Base-by-base conservation (phyloP, 306 rosid genomes). In the Pachyrhizus erosus region DNA sequence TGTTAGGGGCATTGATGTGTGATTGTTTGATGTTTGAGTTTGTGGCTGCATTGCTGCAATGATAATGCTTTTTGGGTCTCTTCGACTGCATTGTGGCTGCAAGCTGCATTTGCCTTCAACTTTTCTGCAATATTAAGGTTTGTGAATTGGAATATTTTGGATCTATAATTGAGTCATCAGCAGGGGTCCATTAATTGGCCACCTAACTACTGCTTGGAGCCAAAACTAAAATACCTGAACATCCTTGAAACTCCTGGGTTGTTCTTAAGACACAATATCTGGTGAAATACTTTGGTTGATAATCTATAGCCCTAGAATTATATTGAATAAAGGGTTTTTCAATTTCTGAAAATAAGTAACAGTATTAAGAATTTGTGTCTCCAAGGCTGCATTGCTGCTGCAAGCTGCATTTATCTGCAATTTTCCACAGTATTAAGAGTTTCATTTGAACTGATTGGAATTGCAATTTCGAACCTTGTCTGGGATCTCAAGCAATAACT, bases 241-340 rank as follows among this genome's bases (percentile, higher is more conserved):
- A 92, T 85, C 90, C 97, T 82, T 87, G 90, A 86, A 84, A 87
- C 78, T 46, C 66, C 33, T 58, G 1, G 12, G 73, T 88, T 73
- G 82, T 80, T 90, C 85, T 88, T 87, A 86, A 64, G 91, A 84
- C 76, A 90, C 97, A 90, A 84, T 87, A 60, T 86, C 92, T 75
- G 85, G 84, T 77, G 81, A 84, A 67, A 84, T 84, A 55, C 33
- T 72, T 18, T 3, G 6, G 3, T 37, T n/a, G 3, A 66, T 66
- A n/a, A 12, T 13, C 62, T 4, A 1, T 4, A 46, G 24, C 5
- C 65, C 0, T 65, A 65, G 17, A 75, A 75, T 58, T 37, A 9
- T 12, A 39, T 39, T 24, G 23, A 26, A 27, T 13, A 1, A 31
- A 13, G 17, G 37, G 9, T 7, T 0, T 54, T 78, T 62, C 14